These are phyloP conservation scores for Wickerhamomyces rabaulensis DNA, from an alignment of 805 yeast genomes.

Conservation along the genomic window DNA sequence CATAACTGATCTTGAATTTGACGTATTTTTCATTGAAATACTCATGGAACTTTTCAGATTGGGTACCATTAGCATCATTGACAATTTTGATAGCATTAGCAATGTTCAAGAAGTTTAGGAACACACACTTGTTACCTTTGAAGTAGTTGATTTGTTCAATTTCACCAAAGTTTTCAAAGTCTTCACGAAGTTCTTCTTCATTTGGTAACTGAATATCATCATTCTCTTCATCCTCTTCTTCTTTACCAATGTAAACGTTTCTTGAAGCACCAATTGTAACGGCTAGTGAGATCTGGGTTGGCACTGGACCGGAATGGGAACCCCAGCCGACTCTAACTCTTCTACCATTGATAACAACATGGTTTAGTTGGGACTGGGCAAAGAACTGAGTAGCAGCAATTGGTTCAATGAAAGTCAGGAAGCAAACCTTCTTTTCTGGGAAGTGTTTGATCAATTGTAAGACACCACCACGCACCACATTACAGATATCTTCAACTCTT, in stretches of 20 bases:
- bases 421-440: constrained; percentile 54
- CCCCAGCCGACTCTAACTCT: constrained; percentile 68
- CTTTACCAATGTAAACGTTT: constrained; percentile 67
- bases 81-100: constrained; percentile 59
- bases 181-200: constrained; percentile 48
- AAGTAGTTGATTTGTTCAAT: constrained; percentile 73
- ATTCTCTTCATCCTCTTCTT: constrained; percentile 29
- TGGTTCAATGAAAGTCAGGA: constrained; percentile 64
- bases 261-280: constrained; percentile 73
- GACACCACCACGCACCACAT: constrained; percentile 73
- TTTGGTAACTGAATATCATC: constrained; percentile 33
- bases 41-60: constrained; percentile 30
- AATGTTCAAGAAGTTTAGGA: constrained; percentile 65
- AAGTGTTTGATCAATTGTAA: constrained; percentile 52
- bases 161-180: constrained; percentile 61
- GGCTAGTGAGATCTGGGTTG: constrained; percentile 50
- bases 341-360: constrained; percentile 55
- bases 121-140: constrained; percentile 67
- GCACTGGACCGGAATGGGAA: constrained; percentile 58
- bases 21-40: constrained; percentile 42
- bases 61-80: constrained; percentile 44
- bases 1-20: constrained; percentile 58
- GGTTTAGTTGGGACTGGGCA: constrained; percentile 53
- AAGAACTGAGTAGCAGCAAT: constrained; percentile 62
- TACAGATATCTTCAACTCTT: constrained; percentile 68